Evolutionary conservation across 73 alveolate genomes (phyloP).

Genomic region (Symbiodinium pilosum): DNA sequence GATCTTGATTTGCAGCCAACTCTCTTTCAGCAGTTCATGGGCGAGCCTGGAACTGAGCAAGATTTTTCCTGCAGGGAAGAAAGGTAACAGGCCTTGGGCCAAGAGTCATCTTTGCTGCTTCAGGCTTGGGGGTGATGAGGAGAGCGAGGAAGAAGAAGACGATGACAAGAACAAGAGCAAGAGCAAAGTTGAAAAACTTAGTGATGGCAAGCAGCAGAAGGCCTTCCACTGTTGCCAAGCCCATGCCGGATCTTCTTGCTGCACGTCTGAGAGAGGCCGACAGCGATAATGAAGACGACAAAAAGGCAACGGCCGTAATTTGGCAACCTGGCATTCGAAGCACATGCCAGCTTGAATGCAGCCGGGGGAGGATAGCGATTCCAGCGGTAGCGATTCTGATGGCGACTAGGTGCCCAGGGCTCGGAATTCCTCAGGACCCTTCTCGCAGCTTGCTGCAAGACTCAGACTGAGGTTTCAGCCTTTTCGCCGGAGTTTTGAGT

Average conservation of each 20-base stretch:
- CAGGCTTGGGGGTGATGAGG: slow-evolving; percentile 92
- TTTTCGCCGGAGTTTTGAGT: background rate
- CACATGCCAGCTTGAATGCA: background rate
- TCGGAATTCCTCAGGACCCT: background rate
- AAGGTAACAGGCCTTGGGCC: background rate
- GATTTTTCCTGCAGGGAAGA: background rate
- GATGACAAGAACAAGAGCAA: slow-evolving; percentile 26
- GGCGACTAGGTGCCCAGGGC: slow-evolving; percentile 43
- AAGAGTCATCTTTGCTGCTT: background rate
- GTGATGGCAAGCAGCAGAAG: slow-evolving; percentile 87
- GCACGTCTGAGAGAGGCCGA: slow-evolving; percentile 45
- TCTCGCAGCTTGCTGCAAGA: background rate
- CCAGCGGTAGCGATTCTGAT: slow-evolving; percentile 92
- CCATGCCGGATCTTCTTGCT: background rate
- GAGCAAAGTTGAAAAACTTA: slow-evolving; percentile 56
- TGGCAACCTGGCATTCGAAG: too few relatives aligned
- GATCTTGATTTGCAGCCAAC: slow-evolving; percentile 94
- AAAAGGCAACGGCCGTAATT: slow-evolving; percentile 24
- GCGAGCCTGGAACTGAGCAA: slow-evolving; percentile 33
- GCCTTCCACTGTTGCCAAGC: background rate
- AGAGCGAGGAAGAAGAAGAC: slow-evolving; percentile 87
- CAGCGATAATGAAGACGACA: slow-evolving; percentile 70
- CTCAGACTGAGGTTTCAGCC: background rate
- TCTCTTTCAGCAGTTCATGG: slow-evolving; percentile 94
- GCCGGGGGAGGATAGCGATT: slow-evolving; percentile 64